phyloP scores from a whole-genome alignment of 371 early-diverging fungal genomes.

The Mucor mucedo region DNA sequence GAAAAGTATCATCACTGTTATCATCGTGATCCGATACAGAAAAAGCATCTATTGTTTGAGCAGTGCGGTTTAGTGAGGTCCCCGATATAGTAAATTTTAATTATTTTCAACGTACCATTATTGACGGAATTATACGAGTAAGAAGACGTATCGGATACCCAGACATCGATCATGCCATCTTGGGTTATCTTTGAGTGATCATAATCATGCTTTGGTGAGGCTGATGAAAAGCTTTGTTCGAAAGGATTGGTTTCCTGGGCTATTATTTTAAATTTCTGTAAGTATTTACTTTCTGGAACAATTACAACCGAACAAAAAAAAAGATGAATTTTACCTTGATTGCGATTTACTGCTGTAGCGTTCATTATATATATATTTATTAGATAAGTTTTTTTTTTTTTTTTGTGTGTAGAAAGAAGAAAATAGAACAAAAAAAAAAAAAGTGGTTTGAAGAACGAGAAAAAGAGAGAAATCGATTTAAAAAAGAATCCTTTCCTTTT shows the following conservation, averaged over 20 bases:
- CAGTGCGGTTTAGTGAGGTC: no score
- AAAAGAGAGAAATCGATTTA: not conserved
- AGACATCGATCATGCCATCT: conserved; percentile 1
- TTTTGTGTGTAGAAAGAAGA: not conserved
- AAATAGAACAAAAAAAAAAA: not conserved
- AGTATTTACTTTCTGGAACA: not conserved
- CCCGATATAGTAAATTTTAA: not conserved
- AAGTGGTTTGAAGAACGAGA: not conserved
- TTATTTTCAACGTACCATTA: conserved; percentile 7
- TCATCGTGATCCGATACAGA: conserved; percentile 21
- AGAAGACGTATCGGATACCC: conserved; percentile 16
- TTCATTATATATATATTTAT: not conserved
- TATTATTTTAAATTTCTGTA: conserved; percentile 17
- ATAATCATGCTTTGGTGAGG: not conserved
- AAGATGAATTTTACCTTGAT: not conserved
- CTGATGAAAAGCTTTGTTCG: conserved; percentile 78
- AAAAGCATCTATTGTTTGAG: conserved; percentile 8
- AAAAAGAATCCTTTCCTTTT: not conserved
- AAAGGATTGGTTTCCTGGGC: conserved; percentile 88
- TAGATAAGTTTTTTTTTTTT: no score
- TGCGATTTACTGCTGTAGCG: not conserved
- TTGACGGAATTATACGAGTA: conserved; percentile 10
- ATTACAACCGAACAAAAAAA: not conserved
- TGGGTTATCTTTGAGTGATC: not conserved
- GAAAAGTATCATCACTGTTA: conserved; percentile 4